Conservation (phyloP, 2,329 filamentous ascomycete species). For the Colletotrichum brevisporum region DNA sequence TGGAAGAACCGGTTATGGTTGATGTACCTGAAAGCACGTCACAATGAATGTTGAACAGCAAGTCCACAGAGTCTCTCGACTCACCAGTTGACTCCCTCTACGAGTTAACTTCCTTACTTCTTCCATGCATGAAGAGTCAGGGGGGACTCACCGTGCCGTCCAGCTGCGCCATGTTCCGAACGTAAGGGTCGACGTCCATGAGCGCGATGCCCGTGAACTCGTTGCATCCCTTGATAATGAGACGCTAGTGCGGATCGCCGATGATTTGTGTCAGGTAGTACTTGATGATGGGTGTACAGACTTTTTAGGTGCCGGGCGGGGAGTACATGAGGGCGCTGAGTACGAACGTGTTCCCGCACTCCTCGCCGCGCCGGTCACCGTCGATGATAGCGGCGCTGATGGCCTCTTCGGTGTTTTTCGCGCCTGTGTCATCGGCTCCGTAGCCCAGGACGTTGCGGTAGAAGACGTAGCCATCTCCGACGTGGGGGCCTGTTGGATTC, state of each 20-base stretch:
- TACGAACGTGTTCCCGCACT: slow-evolving; percentile 76
- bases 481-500: neutral
- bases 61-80: no score
- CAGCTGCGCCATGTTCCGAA: slow-evolving; percentile 48
- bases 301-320: slow-evolving; percentile 75
- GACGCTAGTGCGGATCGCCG: slow-evolving; percentile 72
- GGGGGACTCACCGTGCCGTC: neutral
- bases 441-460: slow-evolving; percentile 69
- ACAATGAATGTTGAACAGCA: neutral
- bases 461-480: slow-evolving; percentile 63
- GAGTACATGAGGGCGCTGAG: slow-evolving; percentile 79
- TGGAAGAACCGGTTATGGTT: slow-evolving; percentile 71
- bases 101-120: no score
- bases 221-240: slow-evolving; percentile 66
- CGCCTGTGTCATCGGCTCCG: slow-evolving; percentile 63
- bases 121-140: no score
- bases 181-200: slow-evolving; percentile 75
- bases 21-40: slow-evolving; percentile 59
- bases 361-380: slow-evolving; percentile 73
- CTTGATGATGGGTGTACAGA: slow-evolving; percentile 74
- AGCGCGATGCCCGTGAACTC: slow-evolving; percentile 74
- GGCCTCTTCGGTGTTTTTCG: slow-evolving; percentile 75
- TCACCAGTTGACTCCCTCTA: no score
- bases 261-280: slow-evolving; percentile 81
- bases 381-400: slow-evolving; percentile 76